A percentile compares a stretch with the other conserved stretches of the same genome.
Conservation (phyloP, 371 early-diverging fungal genomes). For the Saksenaea vasiformis region DNA sequence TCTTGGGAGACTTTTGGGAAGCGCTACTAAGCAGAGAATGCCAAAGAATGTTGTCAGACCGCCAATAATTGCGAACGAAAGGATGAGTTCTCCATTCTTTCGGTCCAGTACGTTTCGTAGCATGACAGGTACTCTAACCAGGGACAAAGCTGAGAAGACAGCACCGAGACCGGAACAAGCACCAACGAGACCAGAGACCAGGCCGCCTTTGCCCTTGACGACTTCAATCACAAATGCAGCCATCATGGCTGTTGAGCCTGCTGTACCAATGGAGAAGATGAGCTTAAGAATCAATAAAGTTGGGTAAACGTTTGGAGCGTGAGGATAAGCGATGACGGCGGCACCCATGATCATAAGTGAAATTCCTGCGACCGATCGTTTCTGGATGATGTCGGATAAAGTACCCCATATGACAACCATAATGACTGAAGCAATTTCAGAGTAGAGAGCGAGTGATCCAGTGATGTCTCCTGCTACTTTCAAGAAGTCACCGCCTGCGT, state of each 20-base stretch:
- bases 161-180: conserved; percentile 57
- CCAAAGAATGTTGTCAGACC: conserved; percentile 36
- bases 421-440: conserved; percentile 55
- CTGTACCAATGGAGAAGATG: conserved; percentile 67
- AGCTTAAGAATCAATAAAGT: conserved; percentile 53
- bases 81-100: conserved; percentile 15
- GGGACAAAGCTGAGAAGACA: conserved; percentile 46
- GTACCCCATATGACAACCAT: conserved; percentile 40
- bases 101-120: conserved; percentile 10
- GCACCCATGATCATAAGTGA: conserved; percentile 54
- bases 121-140: conserved; percentile 46
- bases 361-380: conserved; percentile 17
- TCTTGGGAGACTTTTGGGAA: conserved; percentile 30
- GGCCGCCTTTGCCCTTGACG: conserved; percentile 49
- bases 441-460: conserved; percentile 56
- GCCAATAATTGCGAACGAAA: conserved; percentile 36
- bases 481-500: neutral
- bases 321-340: conserved; percentile 47
- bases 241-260: conserved; percentile 74
- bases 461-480: conserved; percentile 34
- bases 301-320: conserved; percentile 54
- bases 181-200: conserved; percentile 55
- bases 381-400: conserved; percentile 19
- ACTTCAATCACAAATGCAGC: conserved; percentile 58
- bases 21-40: conserved; percentile 32